Percentiles rank a stretch among this genome's conserved stretches.
Conservation (phyloP, 139 green algal species). For the Coccomyxa sp. region DNA sequence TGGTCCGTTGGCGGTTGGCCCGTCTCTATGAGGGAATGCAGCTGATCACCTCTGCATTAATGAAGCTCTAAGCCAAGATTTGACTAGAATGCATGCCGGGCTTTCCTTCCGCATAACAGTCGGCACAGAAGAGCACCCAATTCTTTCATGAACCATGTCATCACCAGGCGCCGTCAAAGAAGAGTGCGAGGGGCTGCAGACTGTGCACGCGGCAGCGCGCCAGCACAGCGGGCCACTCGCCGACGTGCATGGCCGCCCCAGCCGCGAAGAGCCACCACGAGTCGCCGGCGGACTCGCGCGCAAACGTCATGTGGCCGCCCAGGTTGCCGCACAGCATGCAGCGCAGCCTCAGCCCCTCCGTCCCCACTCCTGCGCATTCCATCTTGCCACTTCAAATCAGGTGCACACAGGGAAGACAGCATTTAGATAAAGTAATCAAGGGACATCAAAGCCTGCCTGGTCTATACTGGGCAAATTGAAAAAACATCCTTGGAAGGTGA, state of each 20-base stretch:
- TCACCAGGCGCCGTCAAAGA: constrained; percentile 1
- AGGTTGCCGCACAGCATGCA: neutral
- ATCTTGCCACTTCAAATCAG: neutral
- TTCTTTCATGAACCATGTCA: no score
- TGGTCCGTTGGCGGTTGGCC: no score
- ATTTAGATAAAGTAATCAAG: no score
- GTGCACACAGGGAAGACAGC: neutral
- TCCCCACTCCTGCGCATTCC: neutral
- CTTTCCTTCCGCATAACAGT: no score
- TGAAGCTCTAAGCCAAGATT: no score
- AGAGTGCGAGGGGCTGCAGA: neutral
- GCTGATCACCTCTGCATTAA: no score
- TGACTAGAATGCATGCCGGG: no score
- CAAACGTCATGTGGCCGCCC: neutral
- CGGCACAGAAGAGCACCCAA: no score
- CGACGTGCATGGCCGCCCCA: neutral
- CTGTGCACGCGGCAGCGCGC: neutral
- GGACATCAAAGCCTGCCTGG: no score
- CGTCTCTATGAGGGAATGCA: no score
- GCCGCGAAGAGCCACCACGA: neutral
- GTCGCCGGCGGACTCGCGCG: neutral
- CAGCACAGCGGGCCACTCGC: neutral
- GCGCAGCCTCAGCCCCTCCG: neutral
- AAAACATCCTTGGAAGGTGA: no score
- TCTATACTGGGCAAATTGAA: no score